phyloP scores from a whole-genome alignment of 1,139 yeast species.

The Hansenula anomala region DNA sequence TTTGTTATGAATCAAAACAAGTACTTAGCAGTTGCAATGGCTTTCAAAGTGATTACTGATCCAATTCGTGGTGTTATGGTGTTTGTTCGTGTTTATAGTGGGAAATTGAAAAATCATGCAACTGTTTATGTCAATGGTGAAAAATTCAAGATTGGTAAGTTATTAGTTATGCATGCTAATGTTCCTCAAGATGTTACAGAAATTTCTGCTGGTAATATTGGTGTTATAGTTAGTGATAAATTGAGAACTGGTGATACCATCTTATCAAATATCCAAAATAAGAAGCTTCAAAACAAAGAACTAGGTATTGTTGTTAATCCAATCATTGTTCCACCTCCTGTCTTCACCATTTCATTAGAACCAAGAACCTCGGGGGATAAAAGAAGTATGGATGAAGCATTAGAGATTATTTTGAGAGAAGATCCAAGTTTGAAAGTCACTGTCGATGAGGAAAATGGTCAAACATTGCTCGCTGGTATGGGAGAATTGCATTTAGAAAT shows the following conservation, averaged over 20 bases:
- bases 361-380: constrained; percentile 83
- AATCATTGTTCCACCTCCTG: constrained; percentile 86
- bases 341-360: constrained; percentile 79
- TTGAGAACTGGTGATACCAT: constrained; percentile 90
- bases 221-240: constrained; percentile 62
- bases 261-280: constrained; percentile 39
- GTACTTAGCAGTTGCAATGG: constrained; percentile 70
- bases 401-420: constrained; percentile 64
- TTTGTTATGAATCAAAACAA: constrained; percentile 50
- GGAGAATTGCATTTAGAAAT: constrained; percentile 80
- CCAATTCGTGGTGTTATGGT: constrained; percentile 80
- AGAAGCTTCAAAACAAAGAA: constrained; percentile 34
- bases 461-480: constrained; percentile 87
- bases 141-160: constrained; percentile 58
- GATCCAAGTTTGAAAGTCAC: constrained; percentile 72
- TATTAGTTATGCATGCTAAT: constrained; percentile 87
- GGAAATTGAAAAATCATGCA: constrained; percentile 58
- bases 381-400: constrained; percentile 61
- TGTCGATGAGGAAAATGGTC: constrained; percentile 84
- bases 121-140: constrained; percentile 59
- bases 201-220: constrained; percentile 77
- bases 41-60: constrained; percentile 88
- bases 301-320: constrained; percentile 59
- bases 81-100: constrained; percentile 85
- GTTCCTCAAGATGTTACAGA: constrained; percentile 64